These are phyloP conservation scores for Dictyostelium citrinum DNA, from an alignment of 78 protist species.

Conservation along the genomic window DNA sequence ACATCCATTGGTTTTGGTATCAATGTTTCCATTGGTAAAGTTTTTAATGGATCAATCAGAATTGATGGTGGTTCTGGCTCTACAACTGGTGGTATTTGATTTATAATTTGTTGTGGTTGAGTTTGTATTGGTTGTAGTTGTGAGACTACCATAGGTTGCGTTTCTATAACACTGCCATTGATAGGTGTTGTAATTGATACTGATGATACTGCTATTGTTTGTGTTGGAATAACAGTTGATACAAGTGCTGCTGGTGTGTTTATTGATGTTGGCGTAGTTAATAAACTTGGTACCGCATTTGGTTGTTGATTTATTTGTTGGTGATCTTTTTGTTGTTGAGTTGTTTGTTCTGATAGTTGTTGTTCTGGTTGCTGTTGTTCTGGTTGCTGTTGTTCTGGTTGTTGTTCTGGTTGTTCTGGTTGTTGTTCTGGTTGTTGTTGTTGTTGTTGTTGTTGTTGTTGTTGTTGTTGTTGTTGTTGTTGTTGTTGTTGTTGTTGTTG, in stretches of 20 bases:
- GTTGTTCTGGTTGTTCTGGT: background rate
- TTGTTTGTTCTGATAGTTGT: background rate
- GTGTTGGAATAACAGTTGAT: background rate
- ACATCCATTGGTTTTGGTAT: conserved; percentile 25
- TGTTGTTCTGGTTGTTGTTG: background rate
- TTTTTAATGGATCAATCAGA: background rate
- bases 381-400: background rate
- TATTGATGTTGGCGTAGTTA: background rate
- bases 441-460: background rate
- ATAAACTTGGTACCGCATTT: background rate
- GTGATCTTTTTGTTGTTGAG: background rate
- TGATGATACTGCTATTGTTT: background rate
- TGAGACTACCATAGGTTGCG: background rate
- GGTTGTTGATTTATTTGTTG: background rate
- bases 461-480: background rate
- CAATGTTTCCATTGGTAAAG: conserved; percentile 4
- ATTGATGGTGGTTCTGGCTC: background rate
- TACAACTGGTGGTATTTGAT: background rate
- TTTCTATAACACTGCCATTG: too few relatives aligned
- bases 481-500: background rate
- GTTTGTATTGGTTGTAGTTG: background rate
- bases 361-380: background rate
- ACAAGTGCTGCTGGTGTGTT: background rate
- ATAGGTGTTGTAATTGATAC: background rate
- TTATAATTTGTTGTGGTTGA: background rate